Base-by-base conservation (phyloP, 768 basidiomycete genomes). In the Mycena alexandri region DNA sequence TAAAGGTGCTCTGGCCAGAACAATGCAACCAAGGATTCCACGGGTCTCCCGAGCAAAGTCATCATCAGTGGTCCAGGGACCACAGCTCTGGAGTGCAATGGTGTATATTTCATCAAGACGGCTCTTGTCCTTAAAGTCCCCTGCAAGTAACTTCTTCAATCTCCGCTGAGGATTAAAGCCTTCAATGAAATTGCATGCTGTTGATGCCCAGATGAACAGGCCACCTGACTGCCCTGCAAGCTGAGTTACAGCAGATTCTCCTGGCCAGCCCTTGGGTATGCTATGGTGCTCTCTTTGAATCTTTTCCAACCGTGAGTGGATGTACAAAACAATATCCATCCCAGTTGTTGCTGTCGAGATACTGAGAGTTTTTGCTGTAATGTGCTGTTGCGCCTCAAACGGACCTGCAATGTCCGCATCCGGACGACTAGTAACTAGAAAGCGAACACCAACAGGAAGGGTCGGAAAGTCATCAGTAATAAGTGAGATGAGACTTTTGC, bases 131-230 rank as follows among this genome's bases (percentile, higher is more conserved):
- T 38, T 38, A 9, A 17, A 50, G 5, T n/a, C 51, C 19, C 22
- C n/a, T 1, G 4, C 6, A 4, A 54, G 53, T 3, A 63, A 4
- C 1, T 3, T 21, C 10, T 36, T 16, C n/a, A 63, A 52, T 19
- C 16, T 21, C 9, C 44, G 10, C 14, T 21, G 10, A 0, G 52
- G 52, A 16, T 54, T 9, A 25, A 19, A 54, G 14, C 21, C 22
- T 4, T n/a, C n/a, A 21, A 75, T 73, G 41, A 73, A 75, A 22
- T 64, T 65, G 46, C 47, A 56, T 6, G 75, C 75, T 10, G 70
- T 73, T 6, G 68, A 58, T 17, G 72, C 72, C 75, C 75, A 76
- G 16, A 74, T 71, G 57, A 76, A 75, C 0, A 76, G 61, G 2
- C 74, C 74, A 19, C 52, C 57, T 8, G 74, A 58, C 6, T 38